phyloP scores from a whole-genome alignment of 108 stramenopile genomes.

The Cyclotella sp. region DNA sequence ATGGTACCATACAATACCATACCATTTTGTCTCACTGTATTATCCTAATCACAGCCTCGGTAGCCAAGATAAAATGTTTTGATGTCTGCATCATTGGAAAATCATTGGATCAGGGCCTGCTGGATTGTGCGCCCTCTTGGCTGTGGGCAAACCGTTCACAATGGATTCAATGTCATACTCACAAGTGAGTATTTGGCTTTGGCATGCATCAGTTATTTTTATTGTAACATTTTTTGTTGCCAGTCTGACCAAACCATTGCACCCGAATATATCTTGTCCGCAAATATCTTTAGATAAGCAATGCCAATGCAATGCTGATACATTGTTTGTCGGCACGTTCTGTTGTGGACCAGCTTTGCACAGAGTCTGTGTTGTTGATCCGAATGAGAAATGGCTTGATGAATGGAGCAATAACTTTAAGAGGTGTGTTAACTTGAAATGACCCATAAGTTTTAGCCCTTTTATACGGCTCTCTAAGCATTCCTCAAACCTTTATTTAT shows the following conservation, averaged over 20 bases:
- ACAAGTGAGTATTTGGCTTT: slow-evolving; percentile 33
- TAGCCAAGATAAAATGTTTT: slow-evolving; percentile 1
- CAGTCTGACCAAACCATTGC: too few relatives aligned
- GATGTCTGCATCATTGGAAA: slow-evolving; percentile 78
- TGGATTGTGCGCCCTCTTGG: slow-evolving; percentile 64
- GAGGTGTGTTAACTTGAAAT: slow-evolving; percentile 11
- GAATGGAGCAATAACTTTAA: slow-evolving; percentile 63
- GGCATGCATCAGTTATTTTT: too few relatives aligned
- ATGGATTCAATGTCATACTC: slow-evolving; percentile 43
- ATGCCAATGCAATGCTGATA: background rate
- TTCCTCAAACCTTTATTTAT: background rate
- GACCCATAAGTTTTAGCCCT: background rate
- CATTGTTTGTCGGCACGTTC: background rate
- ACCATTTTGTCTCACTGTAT: too few relatives aligned
- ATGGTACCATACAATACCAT: too few relatives aligned
- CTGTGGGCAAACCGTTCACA: slow-evolving; percentile 57
- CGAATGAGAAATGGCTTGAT: slow-evolving; percentile 53
- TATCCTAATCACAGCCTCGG: too few relatives aligned
- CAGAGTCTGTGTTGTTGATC: slow-evolving; percentile 67
- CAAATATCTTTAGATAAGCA: too few relatives aligned
- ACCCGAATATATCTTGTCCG: too few relatives aligned
- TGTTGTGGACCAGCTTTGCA: background rate
- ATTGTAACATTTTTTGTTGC: too few relatives aligned
- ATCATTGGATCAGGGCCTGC: slow-evolving; percentile 76
- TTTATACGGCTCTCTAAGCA: background rate